Percentiles rank a stretch among this genome's conserved stretches.
These are phyloP conservation scores for Pelagomonas calceolata DNA, from an alignment of 108 stramenopile genomes.

Conservation along the genomic window DNA sequence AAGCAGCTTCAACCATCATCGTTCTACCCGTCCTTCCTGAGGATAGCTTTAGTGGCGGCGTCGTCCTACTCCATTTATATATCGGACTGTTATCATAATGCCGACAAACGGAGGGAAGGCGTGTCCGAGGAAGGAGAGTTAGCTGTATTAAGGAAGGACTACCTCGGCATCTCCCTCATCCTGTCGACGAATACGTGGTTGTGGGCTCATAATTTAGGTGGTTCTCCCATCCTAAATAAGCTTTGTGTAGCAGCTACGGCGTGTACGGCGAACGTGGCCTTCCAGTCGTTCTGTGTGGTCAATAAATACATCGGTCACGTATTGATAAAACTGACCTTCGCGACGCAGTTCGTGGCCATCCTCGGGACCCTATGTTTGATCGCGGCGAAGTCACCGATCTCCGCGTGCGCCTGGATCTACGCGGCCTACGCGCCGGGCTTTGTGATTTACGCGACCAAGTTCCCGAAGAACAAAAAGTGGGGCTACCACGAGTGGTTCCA, in stretches of 20 bases:
- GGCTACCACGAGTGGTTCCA: slow-evolving; percentile 1
- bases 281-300: background rate
- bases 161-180: background rate
- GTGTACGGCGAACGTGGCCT: background rate
- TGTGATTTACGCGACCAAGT: background rate
- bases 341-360: background rate
- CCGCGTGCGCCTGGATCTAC: background rate
- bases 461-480: background rate
- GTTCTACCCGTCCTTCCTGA: background rate
- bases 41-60: background rate
- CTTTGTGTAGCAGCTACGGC: background rate
- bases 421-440: background rate
- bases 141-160: background rate
- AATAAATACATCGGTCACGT: background rate
- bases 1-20: background rate
- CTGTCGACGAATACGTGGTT: background rate
- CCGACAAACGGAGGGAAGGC: background rate
- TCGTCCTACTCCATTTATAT: background rate
- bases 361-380: background rate
- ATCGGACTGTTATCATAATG: background rate
- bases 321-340: background rate
- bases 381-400: background rate
- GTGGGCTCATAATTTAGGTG: background rate
- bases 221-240: background rate
- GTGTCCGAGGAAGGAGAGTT: background rate